Evolutionary conservation across 2,329 filamentous ascomycete species (phyloP).

Genomic region (Diaporthe nobilis): DNA sequence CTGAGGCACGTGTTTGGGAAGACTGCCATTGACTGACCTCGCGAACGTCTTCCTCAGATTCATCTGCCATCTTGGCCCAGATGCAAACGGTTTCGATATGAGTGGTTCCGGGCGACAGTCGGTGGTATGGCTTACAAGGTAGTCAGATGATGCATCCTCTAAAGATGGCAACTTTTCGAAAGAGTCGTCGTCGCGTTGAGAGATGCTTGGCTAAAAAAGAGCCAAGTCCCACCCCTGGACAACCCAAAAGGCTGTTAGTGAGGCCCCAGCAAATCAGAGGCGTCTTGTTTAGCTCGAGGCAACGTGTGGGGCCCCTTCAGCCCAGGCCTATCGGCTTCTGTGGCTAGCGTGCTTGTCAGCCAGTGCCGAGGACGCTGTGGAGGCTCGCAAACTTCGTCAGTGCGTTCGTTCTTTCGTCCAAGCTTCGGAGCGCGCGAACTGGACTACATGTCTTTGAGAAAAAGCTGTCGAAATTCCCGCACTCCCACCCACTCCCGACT

Average conservation of each 20-base stretch:
- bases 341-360: constrained; percentile 10
- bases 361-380: constrained; percentile 26
- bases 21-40: constrained; percentile 45
- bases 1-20: not conserved
- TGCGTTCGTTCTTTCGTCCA: constrained; percentile 18
- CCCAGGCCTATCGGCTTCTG: not conserved
- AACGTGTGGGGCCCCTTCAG: constrained; percentile 2
- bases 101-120: not conserved
- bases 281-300: not conserved
- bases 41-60: constrained; percentile 50
- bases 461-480: constrained; percentile 32
- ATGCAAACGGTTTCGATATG: not conserved
- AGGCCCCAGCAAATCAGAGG: constrained; percentile 15
- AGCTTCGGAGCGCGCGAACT: constrained; percentile 24
- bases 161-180: not conserved
- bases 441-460: constrained; percentile 17
- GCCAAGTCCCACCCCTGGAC: constrained; percentile 7
- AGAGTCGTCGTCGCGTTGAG: constrained; percentile 9
- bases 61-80: constrained; percentile 48
- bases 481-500: not conserved
- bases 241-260: constrained; percentile 13
- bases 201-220: constrained; percentile 9
- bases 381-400: constrained; percentile 26
- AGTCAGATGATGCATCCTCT: not conserved
- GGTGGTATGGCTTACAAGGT: not conserved